Conservation (phyloP, 768 basidiomycete genomes). For the Podaxis mareebaensis region DNA sequence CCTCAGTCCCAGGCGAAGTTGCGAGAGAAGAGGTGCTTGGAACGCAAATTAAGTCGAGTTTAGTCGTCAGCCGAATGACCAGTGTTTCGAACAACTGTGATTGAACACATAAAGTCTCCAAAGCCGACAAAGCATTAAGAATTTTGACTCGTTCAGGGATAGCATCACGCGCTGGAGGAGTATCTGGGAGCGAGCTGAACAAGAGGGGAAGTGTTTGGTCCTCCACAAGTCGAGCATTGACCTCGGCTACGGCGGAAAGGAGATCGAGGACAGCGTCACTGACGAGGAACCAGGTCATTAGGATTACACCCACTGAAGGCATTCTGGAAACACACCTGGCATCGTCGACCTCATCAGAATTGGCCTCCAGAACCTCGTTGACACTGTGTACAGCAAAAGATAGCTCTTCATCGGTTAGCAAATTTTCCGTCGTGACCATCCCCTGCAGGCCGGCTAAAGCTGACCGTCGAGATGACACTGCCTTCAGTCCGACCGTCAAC, state of each 20-base stretch:
- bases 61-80: conserved; percentile 72
- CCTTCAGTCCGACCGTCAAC: conserved; percentile 58
- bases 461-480: conserved; percentile 48
- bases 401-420: conserved; percentile 73
- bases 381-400: conserved; percentile 77
- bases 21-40: conserved; percentile 17
- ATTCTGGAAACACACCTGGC: conserved; percentile 40
- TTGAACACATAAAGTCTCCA: conserved; percentile 72
- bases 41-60: conserved; percentile 70
- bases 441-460: conserved; percentile 68
- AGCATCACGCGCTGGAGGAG: conserved; percentile 56
- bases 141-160: conserved; percentile 57
- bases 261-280: conserved; percentile 65
- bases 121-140: conserved; percentile 66
- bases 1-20: conserved; percentile 19
- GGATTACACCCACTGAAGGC: not conserved
- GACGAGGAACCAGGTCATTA: conserved; percentile 7
- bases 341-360: conserved; percentile 53
- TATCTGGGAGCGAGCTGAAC: conserved; percentile 72
- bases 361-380: conserved; percentile 63
- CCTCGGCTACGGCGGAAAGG: conserved; percentile 59
- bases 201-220: conserved; percentile 80
- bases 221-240: conserved; percentile 65
- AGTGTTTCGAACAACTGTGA: conserved; percentile 83
- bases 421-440: conserved; percentile 60